A percentile compares a stretch with the other conserved stretches of the same genome.
Conservation (phyloP, 1,139 yeast genomes). For the Nakaseomyces kungkrabaensis region DNA sequence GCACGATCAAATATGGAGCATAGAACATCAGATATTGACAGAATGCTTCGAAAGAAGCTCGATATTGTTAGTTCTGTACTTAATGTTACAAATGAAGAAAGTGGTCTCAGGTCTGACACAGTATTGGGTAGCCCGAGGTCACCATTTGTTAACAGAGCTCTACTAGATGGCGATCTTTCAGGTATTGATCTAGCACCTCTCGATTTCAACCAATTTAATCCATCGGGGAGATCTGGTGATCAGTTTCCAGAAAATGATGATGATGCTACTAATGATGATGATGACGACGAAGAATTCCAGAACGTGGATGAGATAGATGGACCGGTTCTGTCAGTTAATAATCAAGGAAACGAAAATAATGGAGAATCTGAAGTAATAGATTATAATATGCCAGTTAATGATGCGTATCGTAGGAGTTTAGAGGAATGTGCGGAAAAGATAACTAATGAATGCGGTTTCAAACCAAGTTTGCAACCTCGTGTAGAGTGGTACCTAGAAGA, state of each 20-base stretch:
- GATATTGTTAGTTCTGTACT: slow-evolving; percentile 8
- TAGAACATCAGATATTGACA: slow-evolving; percentile 18
- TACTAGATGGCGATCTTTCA: neutral
- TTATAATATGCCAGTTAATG: slow-evolving; percentile 31
- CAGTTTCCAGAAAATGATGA: slow-evolving; percentile 5
- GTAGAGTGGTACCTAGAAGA: slow-evolving; percentile 43
- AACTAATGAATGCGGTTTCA: slow-evolving; percentile 16
- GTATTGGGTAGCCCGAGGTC: slow-evolving; percentile 5
- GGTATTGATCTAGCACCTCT: neutral
- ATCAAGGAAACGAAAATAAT: neutral
- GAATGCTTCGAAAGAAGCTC: slow-evolving; percentile 18
- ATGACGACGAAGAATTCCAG: slow-evolving; percentile 26
- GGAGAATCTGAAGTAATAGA: slow-evolving; percentile 15
- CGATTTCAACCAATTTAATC: neutral
- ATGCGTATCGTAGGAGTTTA: slow-evolving; percentile 29
- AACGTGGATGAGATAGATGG: slow-evolving; percentile 32
- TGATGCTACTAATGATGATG: slow-evolving; percentile 20
- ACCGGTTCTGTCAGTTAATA: slow-evolving; percentile 9
- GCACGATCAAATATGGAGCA: neutral
- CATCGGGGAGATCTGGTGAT: neutral
- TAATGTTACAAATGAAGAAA: slow-evolving; percentile 5
- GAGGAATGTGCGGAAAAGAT: slow-evolving; percentile 32
- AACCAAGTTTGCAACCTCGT: slow-evolving; percentile 29
- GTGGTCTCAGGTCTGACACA: neutral
- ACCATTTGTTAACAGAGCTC: neutral